Percentiles rank a stretch among this genome's conserved stretches.
Evolutionary conservation across 2,329 filamentous ascomycete genomes (phyloP).

Genomic region (Diaporthe capsici): DNA sequence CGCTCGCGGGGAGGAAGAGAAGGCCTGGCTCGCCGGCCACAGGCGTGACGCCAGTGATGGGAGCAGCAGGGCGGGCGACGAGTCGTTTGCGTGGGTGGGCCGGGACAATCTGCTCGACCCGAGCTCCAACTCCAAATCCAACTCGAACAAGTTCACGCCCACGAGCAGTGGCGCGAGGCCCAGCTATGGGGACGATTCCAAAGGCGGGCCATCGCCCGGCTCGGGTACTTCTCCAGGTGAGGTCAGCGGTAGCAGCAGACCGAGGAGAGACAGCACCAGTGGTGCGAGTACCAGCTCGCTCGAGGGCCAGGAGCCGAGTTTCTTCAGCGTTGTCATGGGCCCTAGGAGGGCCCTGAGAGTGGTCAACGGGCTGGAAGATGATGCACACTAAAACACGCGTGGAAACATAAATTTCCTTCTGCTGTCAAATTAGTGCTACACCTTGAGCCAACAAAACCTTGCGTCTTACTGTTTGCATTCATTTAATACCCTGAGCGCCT

Average conservation of each 20-base stretch:
- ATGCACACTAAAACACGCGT: slow-evolving; percentile 27
- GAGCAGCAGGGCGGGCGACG: slow-evolving; percentile 42
- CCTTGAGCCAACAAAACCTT: not conserved
- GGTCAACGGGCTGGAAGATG: slow-evolving; percentile 63
- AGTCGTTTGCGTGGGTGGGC: slow-evolving; percentile 44
- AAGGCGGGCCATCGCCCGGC: slow-evolving; percentile 44
- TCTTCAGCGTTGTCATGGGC: slow-evolving; percentile 74
- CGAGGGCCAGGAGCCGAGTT: slow-evolving; percentile 69
- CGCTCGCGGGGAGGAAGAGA: slow-evolving; percentile 25
- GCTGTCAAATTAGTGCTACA: not conserved
- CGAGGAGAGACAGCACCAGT: slow-evolving; percentile 50
- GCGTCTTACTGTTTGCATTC: not conserved
- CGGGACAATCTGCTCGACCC: slow-evolving; percentile 45
- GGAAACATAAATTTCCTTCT: not conserved
- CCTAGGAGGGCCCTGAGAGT: slow-evolving; percentile 75
- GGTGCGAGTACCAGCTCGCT: slow-evolving; percentile 55
- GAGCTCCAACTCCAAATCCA: slow-evolving; percentile 41
- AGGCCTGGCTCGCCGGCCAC: slow-evolving; percentile 37
- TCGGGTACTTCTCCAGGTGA: slow-evolving; percentile 44
- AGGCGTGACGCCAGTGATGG: slow-evolving; percentile 35
- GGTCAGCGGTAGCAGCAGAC: slow-evolving; percentile 43
- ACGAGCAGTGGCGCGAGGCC: slow-evolving; percentile 35
- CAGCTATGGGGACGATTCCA: slow-evolving; percentile 28
- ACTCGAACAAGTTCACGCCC: slow-evolving; percentile 26
- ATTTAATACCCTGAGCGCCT: slow-evolving; percentile 21